Conservation (phyloP, 164 flowering plant genomes). For the Taxillus chinensis region DNA sequence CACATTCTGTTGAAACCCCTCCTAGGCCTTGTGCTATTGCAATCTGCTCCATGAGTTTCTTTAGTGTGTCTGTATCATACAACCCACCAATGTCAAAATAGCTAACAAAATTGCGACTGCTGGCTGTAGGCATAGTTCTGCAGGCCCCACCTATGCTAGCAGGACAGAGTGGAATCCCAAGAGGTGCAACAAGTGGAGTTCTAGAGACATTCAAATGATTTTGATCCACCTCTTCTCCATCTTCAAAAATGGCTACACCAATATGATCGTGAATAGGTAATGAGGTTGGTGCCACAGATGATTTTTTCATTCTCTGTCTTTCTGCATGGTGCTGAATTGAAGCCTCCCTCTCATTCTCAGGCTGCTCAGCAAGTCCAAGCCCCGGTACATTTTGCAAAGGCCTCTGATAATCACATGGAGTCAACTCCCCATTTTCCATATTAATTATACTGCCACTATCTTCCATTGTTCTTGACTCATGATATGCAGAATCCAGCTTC, state of each 20-base stretch:
- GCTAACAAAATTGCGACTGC: neutral
- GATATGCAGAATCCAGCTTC: neutral
- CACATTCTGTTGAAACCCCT: neutral
- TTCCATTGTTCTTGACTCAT: neutral
- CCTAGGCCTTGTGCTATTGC: neutral
- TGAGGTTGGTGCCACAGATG: neutral
- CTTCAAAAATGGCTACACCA: neutral
- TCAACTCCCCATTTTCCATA: conserved; percentile 2
- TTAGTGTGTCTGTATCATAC: neutral
- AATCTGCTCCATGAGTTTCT: neutral
- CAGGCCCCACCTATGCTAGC: neutral
- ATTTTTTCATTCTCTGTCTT: neutral
- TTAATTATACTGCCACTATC: neutral
- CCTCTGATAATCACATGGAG: neutral
- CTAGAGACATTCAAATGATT: neutral
- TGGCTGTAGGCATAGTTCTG: neutral
- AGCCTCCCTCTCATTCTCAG: neutral
- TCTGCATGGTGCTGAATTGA: neutral
- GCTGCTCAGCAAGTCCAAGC: neutral
- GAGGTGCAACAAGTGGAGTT: neutral
- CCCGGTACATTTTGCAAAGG: neutral
- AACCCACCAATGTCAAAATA: neutral
- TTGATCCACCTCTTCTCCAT: neutral
- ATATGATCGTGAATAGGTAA: neutral
- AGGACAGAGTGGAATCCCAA: neutral